phyloP scores from a whole-genome alignment of 1,284 basidiomycete genomes.

The Pseudozyma sp. region DNA sequence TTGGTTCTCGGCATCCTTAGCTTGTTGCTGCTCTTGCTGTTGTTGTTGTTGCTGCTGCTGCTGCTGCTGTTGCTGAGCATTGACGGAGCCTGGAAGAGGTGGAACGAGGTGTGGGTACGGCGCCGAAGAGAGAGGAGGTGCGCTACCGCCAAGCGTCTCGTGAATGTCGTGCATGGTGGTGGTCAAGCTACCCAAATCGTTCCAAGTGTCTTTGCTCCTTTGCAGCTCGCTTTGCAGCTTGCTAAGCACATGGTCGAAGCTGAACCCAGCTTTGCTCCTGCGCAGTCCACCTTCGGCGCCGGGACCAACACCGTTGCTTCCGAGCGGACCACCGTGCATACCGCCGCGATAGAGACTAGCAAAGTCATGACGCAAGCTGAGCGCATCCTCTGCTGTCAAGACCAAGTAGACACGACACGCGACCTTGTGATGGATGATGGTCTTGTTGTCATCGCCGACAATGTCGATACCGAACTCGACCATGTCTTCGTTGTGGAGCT shows the following conservation, averaged over 20 bases:
- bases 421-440: conserved; percentile 97
- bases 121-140: conserved; percentile 65
- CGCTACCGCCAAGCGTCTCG: conserved; percentile 85
- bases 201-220: conserved; percentile 93
- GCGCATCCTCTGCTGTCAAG: conserved; percentile 84
- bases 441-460: conserved; percentile 97
- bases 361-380: conserved; percentile 66
- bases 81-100: conserved; percentile 22
- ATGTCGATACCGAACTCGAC: conserved; percentile 99
- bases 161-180: conserved; percentile 90
- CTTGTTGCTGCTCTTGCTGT: conserved; percentile 38
- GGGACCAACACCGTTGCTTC: conserved; percentile 61
- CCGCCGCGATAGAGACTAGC: conserved; percentile 65
- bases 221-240: conserved; percentile 87
- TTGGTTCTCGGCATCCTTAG: conserved; percentile 31
- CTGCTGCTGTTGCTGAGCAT: conserved; percentile 30
- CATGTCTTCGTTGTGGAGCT: conserved; percentile 93
- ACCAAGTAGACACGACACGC: conserved; percentile 92
- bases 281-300: conserved; percentile 66
- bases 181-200: conserved; percentile 83
- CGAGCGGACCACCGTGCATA: conserved; percentile 60
- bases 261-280: conserved; percentile 70
- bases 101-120: conserved; percentile 66
- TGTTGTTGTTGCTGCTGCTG: conserved; percentile 18
- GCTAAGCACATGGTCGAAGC: conserved; percentile 83